Conservation (phyloP, 148 eudicot genomes). For the Nepenthes gracilis region DNA sequence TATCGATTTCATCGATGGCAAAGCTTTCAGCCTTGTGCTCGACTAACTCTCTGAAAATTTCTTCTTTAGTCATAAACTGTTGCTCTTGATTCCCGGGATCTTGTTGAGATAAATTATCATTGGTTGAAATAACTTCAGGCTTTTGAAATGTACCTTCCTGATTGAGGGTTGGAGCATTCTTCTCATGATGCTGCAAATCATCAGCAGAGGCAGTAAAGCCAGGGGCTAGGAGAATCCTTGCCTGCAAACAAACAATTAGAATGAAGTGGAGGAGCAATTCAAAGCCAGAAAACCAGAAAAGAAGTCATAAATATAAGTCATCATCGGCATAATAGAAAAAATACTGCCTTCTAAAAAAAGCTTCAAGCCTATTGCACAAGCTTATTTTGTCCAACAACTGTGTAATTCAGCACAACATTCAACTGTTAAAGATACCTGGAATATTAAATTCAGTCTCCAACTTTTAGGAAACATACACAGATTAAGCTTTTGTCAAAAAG, state of each 20-base stretch:
- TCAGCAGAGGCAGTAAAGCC: slow-evolving; percentile 32
- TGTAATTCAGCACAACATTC: too few relatives aligned
- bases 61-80: slow-evolving; percentile 21
- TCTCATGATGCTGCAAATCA: slow-evolving; percentile 23
- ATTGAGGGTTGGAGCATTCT: slow-evolving; percentile 15
- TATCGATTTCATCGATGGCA: slow-evolving; percentile 40
- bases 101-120: slow-evolving; percentile 6
- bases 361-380: too few relatives aligned
- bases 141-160: slow-evolving; percentile 14
- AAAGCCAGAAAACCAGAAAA: background rate
- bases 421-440: too few relatives aligned
- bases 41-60: slow-evolving; percentile 22
- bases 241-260: slow-evolving; percentile 33
- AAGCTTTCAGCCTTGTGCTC: slow-evolving; percentile 28
- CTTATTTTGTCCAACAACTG: too few relatives aligned
- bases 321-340: too few relatives aligned
- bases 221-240: slow-evolving; percentile 73
- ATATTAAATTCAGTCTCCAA: too few relatives aligned
- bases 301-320: background rate
- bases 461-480: too few relatives aligned
- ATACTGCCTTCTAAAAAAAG: too few relatives aligned
- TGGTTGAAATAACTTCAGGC: slow-evolving; percentile 11
- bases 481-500: too few relatives aligned
- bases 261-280: background rate
- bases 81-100: slow-evolving; percentile 23